Evolutionary conservation across 768 basidiomycete species (phyloP).

Genomic region (Mrakia hoshinonis): DNA sequence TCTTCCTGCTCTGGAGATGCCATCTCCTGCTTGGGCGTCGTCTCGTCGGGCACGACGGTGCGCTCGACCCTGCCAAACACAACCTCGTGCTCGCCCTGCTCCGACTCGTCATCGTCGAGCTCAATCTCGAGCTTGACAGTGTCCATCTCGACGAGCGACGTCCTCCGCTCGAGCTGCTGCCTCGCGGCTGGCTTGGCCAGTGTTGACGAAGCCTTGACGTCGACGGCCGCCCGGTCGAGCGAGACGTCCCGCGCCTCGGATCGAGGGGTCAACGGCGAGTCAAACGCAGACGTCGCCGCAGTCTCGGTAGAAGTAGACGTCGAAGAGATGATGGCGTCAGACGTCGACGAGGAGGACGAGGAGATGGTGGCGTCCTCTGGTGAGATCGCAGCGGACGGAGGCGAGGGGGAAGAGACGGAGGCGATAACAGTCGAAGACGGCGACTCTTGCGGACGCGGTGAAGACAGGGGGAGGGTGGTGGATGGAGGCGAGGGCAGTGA

Average conservation of each 20-base stretch:
- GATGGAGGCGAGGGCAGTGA: background rate
- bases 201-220: background rate
- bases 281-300: background rate
- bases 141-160: background rate
- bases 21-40: background rate
- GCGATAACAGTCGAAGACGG: background rate
- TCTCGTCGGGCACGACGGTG: background rate
- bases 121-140: constrained; percentile 12
- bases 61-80: constrained; percentile 10
- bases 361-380: background rate
- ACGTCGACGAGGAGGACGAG: background rate
- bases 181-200: background rate
- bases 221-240: background rate
- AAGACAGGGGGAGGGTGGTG: background rate
- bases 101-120: background rate
- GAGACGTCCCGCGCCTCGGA: constrained; percentile 5
- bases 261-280: constrained; percentile 2
- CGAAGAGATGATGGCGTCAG: background rate
- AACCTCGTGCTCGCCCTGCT: background rate
- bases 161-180: background rate
- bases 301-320: background rate
- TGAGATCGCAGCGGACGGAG: background rate
- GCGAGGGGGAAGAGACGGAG: background rate
- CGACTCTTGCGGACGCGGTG: background rate
- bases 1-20: background rate